Conservation (phyloP, 257 asterid genomes). For the Solanum megistacrolobum region DNA sequence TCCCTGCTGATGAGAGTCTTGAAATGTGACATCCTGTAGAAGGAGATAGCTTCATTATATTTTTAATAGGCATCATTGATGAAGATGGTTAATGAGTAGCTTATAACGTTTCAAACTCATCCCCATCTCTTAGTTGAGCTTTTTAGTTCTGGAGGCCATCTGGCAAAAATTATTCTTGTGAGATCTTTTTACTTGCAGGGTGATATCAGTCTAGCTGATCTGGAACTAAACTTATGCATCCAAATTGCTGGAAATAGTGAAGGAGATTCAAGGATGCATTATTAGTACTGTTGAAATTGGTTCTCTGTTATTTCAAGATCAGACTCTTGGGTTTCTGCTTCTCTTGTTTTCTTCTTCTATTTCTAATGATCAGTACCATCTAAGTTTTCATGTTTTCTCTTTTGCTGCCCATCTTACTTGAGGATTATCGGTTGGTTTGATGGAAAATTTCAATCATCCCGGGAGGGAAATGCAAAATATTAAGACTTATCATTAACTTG, state of each 20-base stretch:
- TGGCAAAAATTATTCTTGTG: not conserved
- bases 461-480: not conserved
- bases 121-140: not conserved
- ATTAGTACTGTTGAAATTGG: not conserved
- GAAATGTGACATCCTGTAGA: not conserved
- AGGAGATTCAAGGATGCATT: not conserved
- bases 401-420: not conserved
- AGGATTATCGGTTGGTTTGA: not conserved
- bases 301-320: not conserved
- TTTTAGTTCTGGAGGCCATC: not conserved
- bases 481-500: not conserved
- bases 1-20: not conserved
- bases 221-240: not conserved
- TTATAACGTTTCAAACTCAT: not conserved
- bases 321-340: not conserved
- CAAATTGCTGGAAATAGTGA: not conserved
- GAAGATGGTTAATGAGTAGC: not conserved
- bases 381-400: too few species aligned
- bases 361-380: not conserved
- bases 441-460: not conserved
- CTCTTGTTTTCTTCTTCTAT: not conserved
- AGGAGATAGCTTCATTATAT: not conserved
- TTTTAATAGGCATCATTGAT: not conserved
- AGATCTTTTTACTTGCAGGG: not conserved
- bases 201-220: not conserved